phyloP scores from a whole-genome alignment of 139 green algal genomes.

The Choricystis sp. region DNA sequence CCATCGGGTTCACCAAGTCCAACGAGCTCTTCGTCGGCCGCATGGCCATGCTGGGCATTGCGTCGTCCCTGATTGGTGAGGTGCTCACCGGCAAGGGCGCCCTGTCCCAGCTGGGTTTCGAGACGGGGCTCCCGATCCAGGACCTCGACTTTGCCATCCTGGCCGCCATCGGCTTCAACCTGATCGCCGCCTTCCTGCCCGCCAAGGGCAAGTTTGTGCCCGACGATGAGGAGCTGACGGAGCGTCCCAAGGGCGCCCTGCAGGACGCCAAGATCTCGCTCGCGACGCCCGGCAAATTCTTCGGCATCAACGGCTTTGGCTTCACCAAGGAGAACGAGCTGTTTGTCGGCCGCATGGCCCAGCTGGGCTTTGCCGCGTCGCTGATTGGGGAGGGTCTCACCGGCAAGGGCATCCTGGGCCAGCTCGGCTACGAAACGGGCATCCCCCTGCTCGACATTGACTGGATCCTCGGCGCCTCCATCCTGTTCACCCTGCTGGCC shows the following conservation, averaged over 20 bases:
- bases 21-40: slow-evolving; percentile 71
- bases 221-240: slow-evolving; percentile 21
- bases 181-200: slow-evolving; percentile 33
- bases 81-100: slow-evolving; percentile 49
- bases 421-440: slow-evolving; percentile 44
- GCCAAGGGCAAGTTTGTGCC: slow-evolving; percentile 20
- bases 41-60: slow-evolving; percentile 59
- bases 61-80: slow-evolving; percentile 32
- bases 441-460: slow-evolving; percentile 47
- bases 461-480: slow-evolving; percentile 42
- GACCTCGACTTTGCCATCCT: slow-evolving; percentile 41
- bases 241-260: slow-evolving; percentile 27
- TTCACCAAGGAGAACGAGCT: slow-evolving; percentile 52
- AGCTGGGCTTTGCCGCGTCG: slow-evolving; percentile 59
- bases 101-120: slow-evolving; percentile 48
- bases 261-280: slow-evolving; percentile 42
- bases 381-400: slow-evolving; percentile 56
- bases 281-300: slow-evolving; percentile 20
- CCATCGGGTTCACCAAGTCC: slow-evolving; percentile 41
- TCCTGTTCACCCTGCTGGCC: slow-evolving; percentile 34
- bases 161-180: slow-evolving; percentile 44
- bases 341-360: slow-evolving; percentile 62
- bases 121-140: slow-evolving; percentile 26
- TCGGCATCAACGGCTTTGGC: slow-evolving; percentile 13
- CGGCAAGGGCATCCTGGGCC: slow-evolving; percentile 51